Conservation (phyloP, 2,329 filamentous ascomycete genomes). For the Fusarium sp. region DNA sequence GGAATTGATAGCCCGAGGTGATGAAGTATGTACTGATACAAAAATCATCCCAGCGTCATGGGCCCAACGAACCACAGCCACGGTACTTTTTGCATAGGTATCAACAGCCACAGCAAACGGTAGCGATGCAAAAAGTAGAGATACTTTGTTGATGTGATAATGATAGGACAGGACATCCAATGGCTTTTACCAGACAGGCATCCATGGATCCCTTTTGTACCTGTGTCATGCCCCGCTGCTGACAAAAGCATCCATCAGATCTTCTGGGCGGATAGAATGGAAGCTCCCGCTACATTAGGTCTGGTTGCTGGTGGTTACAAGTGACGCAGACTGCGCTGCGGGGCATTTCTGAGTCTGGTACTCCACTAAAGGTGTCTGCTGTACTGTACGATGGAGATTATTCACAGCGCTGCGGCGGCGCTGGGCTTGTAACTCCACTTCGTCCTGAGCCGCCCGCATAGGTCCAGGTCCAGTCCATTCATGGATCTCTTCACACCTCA, state of each 20-base stretch:
- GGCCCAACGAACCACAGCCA: constrained; percentile 15
- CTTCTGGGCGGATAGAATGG: constrained; percentile 1
- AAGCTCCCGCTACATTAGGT: constrained; percentile 4
- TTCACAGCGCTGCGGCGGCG: constrained; percentile 29
- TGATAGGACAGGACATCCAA: constrained; percentile 15
- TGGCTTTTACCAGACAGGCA: not conserved
- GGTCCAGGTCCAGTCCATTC: constrained; percentile 21
- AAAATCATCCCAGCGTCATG: constrained; percentile 37
- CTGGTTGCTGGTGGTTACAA: constrained; percentile 34
- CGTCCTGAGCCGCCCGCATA: constrained; percentile 19
- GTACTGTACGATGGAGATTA: constrained; percentile 9
- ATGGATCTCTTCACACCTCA: constrained; percentile 39
- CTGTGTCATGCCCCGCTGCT: constrained; percentile 34
- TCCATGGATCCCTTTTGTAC: not conserved
- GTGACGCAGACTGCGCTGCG: constrained; percentile 32
- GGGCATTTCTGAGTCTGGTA: constrained; percentile 24
- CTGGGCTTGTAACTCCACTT: constrained; percentile 37
- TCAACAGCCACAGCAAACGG: constrained; percentile 27
- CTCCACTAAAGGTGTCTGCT: constrained; percentile 33
- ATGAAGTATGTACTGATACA: constrained; percentile 30
- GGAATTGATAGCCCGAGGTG: constrained; percentile 12
- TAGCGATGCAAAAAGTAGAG: constrained; percentile 19
- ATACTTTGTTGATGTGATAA: constrained; percentile 26
- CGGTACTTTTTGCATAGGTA: constrained; percentile 11
- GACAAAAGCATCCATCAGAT: constrained; percentile 31